Base-by-base conservation (phyloP, 768 basidiomycete genomes). In the Boletus rubescentipes region DNA sequence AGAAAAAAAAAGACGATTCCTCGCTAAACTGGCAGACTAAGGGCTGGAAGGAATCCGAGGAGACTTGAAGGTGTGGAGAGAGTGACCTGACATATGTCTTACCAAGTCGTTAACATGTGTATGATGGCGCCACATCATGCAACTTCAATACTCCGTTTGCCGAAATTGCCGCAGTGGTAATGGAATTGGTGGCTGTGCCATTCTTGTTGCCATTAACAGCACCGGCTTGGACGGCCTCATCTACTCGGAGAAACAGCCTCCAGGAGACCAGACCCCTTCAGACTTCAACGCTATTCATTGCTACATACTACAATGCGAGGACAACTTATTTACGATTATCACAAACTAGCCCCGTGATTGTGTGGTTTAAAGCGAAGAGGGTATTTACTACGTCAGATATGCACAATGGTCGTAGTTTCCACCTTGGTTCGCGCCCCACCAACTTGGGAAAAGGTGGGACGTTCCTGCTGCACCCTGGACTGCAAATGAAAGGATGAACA, bases 371-470 rank as follows among this genome's bases (percentile, higher is more conserved):
- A 29, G 29, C 16, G 15, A 10, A 38, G 18, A 29, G 35, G 8
- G n/a, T 29, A 26, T 18, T 12, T 16, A 11, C 47, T 64, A 65
- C 10, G 51, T 58, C 36, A 69, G 36, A 43, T 39, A 61, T 42
- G 62, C 53, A 40, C 68, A 68, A 31, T 4, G 68, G 23, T 68
- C 67, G 29, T 67, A 73, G 61, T 75, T 71, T 58, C 79, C 80
- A 29, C 65, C 66, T 57, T 83, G 80, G 60, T 83, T 80, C 11
- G 80, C 81, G 5, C 79, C 80, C 82, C 81, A 83, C 82, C 80
- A 82, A 58, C 69, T 64, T 10, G 81, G 79, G 72, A 83, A 83
- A 21, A 76, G 61, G 58, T 81, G 77, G 0, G 79, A 63, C 14
- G 67, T 64, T 3, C 82, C 80, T 12, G 74, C 72, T 4, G 77